Evolutionary conservation across 2,329 filamentous ascomycete genomes (phyloP), one percentile per base, ranked within the genome.

Genomic region (Cordyceps pruinosa): DNA sequence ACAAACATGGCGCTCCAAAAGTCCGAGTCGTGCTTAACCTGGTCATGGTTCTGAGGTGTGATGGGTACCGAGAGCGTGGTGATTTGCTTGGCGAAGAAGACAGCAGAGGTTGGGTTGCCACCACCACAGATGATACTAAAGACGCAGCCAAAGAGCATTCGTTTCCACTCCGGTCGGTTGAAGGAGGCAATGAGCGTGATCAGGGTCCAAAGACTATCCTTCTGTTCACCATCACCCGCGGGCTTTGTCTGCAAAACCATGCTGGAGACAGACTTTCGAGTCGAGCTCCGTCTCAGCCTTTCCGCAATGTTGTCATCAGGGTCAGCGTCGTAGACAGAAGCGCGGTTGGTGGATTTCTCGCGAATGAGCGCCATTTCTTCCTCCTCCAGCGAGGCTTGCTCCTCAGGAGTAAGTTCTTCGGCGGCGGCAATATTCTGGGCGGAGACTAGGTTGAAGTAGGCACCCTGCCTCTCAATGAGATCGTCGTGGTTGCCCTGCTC

Each of bases 1-100:
- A 92, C 79, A 71, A 87, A 96, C 90, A 96, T 96, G 65, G 85
- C 75, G 57, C 84, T 86, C 90, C 90, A 97, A 70, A 96, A 96
- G 67, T 90, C 84, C 21, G 88, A 85, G 59, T 93, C 82, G 19
- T 79, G 76, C 62, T 86, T 82, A 53, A 95, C 78, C 55, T 83
- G 71, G 30, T 68, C 71, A 42, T 76, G 82, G 69, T 78, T 77
- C 35, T 63, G 70, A 17, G 73, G 71, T 26, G 77, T 82, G 21
- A 86, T 63, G 12, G 73, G 70, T 2, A 70, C 73, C 8, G 86
- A 83, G 13, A 94, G 78, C 9, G 85, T 83, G 59, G 83, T 82
- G 70, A 97, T 92, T 58, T 90, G 82, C 72, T 97, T 96, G 65
- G 91, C 87, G 66, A 97, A 95, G 72, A 97, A 87, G 62, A 97